Evolutionary conservation across 2,329 filamentous ascomycete genomes (phyloP).

Genomic region (Botrytis tulipae): DNA sequence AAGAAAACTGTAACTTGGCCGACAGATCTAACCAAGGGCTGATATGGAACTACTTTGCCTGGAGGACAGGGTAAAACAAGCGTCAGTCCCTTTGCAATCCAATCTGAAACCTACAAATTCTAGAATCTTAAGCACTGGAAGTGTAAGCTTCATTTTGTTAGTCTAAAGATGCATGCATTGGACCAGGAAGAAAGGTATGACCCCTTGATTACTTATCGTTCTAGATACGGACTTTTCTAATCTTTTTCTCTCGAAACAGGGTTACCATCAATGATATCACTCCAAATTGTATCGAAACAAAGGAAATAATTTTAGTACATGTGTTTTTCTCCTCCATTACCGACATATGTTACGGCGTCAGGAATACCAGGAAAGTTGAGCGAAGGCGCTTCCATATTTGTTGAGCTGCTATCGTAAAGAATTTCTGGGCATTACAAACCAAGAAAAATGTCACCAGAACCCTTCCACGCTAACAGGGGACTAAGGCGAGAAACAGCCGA

Average conservation of each 20-base stretch:
- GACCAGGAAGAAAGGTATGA: background rate
- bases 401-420: too few species aligned
- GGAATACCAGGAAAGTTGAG: background rate
- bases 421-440: too few species aligned
- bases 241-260: background rate
- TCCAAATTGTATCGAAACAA: background rate
- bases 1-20: background rate
- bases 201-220: background rate
- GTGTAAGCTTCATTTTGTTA: background rate
- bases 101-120: background rate
- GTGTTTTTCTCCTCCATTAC: background rate
- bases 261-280: rapidly evolving
- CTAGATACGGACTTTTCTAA: background rate
- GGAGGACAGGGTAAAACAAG: rapidly evolving
- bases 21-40: background rate
- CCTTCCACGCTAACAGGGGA: too few species aligned
- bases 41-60: too few species aligned
- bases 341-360: background rate
- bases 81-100: background rate
- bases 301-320: background rate
- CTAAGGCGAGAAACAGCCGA: too few species aligned
- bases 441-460: too few species aligned
- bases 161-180: background rate
- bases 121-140: background rate
- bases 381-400: background rate